These are phyloP conservation scores for Cryptococcus sp. DNA, from an alignment of 1,284 basidiomycete species.

Conservation along the genomic window DNA sequence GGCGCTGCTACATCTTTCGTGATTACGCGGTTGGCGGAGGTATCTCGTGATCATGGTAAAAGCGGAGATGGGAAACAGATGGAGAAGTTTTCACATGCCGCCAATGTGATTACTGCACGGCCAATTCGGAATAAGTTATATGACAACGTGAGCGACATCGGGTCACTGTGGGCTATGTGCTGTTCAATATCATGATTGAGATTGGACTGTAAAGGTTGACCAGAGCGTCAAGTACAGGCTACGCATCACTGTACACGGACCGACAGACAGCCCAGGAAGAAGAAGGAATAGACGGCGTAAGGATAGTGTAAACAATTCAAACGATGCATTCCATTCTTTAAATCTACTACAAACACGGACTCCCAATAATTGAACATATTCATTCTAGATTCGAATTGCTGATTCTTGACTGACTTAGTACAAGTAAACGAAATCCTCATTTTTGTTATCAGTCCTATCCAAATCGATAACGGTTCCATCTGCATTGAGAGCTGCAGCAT, in stretches of 20 bases:
- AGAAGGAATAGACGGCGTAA: neutral
- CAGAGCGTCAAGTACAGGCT: slow-evolving; percentile 11
- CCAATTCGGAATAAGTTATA: slow-evolving; percentile 62
- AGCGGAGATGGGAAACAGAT: slow-evolving; percentile 71
- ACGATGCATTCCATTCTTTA: too few relatives aligned
- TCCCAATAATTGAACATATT: too few relatives aligned
- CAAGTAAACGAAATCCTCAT: slow-evolving; percentile 1
- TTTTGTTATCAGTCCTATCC: slow-evolving; percentile 1
- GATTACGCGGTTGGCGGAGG: too few relatives aligned
- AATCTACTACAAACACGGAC: too few relatives aligned
- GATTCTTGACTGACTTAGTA: too few relatives aligned
- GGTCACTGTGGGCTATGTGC: slow-evolving; percentile 56
- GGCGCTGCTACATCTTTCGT: too few relatives aligned
- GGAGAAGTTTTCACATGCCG: slow-evolving; percentile 54
- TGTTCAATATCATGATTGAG: slow-evolving; percentile 62
- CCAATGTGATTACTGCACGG: slow-evolving; percentile 47
- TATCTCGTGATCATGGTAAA: slow-evolving; percentile 48
- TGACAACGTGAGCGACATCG: slow-evolving; percentile 66
- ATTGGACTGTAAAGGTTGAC: slow-evolving; percentile 26
- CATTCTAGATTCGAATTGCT: too few relatives aligned
- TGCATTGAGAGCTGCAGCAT: neutral
- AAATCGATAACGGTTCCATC: neutral
- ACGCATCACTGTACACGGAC: too few relatives aligned
- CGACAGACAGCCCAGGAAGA: neutral
- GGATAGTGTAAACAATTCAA: too few relatives aligned